Evolutionary conservation across 1,284 basidiomycete species (phyloP).

Genomic region (Trichosporon sp.): DNA sequence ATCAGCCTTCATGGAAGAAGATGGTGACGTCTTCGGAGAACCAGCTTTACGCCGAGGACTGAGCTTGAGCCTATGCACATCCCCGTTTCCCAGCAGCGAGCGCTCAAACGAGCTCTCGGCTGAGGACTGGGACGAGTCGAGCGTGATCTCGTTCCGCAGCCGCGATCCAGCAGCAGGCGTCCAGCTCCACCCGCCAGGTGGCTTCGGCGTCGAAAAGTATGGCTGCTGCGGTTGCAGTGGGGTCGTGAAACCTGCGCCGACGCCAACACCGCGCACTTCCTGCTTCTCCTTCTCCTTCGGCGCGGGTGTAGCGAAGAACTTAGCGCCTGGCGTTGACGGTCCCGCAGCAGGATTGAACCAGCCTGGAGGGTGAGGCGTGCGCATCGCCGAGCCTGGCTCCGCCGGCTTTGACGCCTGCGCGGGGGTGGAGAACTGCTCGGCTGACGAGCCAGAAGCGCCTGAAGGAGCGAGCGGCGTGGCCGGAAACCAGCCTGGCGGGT

Average conservation of each 20-base stretch:
- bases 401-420: not conserved
- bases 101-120: constrained; percentile 10
- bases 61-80: not conserved
- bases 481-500: not conserved
- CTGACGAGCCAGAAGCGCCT: no score
- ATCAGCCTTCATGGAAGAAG: not conserved
- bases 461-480: not conserved
- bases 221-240: constrained; percentile 4
- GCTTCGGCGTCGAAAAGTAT: constrained; percentile 4
- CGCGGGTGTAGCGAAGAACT: not conserved
- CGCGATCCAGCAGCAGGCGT: constrained; percentile 1
- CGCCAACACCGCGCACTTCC: not conserved
- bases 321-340: not conserved
- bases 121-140: constrained; percentile 15
- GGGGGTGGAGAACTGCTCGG: not conserved
- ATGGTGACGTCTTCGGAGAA: not conserved
- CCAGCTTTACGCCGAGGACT: not conserved
- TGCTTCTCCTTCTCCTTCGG: not conserved
- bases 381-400: constrained; percentile 1
- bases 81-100: not conserved
- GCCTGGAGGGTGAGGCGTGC: not conserved
- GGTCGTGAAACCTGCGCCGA: constrained; percentile 2
- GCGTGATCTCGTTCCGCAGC: constrained; percentile 16
- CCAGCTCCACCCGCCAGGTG: constrained; percentile 1
- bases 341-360: not conserved